phyloP scores from a whole-genome alignment of 202 grass and related monocot genomes.

The Eragrostis tef region DNA sequence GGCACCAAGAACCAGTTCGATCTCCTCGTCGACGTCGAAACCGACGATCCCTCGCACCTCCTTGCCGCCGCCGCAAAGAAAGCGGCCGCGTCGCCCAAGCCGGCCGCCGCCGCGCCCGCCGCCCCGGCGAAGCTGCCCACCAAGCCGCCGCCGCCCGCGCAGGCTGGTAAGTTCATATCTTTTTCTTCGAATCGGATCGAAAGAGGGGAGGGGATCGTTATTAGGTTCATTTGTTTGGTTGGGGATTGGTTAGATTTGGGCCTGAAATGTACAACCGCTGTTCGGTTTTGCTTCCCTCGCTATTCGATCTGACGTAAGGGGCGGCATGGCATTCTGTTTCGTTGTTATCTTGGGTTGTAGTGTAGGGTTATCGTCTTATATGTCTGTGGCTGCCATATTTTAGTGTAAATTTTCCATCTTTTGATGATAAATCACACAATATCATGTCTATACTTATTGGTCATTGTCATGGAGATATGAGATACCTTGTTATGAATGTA shows the following conservation, averaged over 20 bases:
- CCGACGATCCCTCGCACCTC: constrained; percentile 66
- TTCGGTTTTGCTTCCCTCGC: neutral
- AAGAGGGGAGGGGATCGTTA: neutral
- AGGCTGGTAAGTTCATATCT: constrained; percentile 61
- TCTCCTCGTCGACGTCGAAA: constrained; percentile 84
- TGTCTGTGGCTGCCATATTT: neutral
- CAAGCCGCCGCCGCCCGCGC: constrained; percentile 66
- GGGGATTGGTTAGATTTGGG: neutral
- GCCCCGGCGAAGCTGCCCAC: constrained; percentile 61
- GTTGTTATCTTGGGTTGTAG: neutral
- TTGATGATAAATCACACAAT: neutral
- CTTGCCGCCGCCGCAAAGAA: constrained; percentile 68
- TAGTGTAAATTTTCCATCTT: neutral
- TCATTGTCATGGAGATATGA: neutral
- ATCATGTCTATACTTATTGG: neutral
- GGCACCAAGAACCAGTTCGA: constrained; percentile 72
- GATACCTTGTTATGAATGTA: neutral
- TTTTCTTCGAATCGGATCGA: neutral
- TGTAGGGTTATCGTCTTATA: neutral
- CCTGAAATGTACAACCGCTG: neutral
- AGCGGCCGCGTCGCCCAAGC: constrained; percentile 52
- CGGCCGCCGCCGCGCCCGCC: constrained; percentile 43
- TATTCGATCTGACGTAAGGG: neutral
- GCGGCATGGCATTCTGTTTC: neutral
- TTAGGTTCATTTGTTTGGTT: neutral